Percentiles rank a stretch among this genome's conserved stretches.
phyloP scores from a whole-genome alignment of 2,329 filamentous ascomycete genomes.

The Apiospora hydei region DNA sequence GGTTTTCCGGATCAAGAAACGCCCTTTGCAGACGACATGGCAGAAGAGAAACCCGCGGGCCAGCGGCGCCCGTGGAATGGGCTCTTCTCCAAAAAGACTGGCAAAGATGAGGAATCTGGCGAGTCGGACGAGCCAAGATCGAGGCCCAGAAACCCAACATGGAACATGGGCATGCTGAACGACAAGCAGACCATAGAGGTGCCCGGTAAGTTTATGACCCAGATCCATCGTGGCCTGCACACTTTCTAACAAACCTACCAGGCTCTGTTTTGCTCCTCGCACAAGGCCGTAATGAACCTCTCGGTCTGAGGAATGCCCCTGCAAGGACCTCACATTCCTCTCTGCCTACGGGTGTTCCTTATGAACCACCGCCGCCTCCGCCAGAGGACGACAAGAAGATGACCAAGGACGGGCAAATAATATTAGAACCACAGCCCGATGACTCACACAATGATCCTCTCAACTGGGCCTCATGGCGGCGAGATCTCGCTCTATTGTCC shows the following conservation, averaged over 20 bases:
- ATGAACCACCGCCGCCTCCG: constrained; percentile 42
- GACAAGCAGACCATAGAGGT: constrained; percentile 85
- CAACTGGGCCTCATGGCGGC: constrained; percentile 86
- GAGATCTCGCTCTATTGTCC: constrained; percentile 80
- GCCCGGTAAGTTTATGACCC: constrained; percentile 65
- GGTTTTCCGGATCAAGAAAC: background rate
- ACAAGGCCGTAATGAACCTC: constrained; percentile 62
- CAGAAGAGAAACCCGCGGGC: constrained; percentile 27
- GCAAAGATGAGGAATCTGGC: constrained; percentile 24
- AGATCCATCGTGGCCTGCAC: background rate
- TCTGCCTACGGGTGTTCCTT: constrained; percentile 54
- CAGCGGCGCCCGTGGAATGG: constrained; percentile 31
- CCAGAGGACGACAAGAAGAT: constrained; percentile 67
- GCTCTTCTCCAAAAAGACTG: constrained; percentile 31
- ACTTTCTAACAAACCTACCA: constrained; percentile 38
- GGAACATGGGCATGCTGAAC: constrained; percentile 82
- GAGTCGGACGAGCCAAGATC: constrained; percentile 26
- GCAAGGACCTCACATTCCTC: constrained; percentile 66
- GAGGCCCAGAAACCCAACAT: constrained; percentile 41
- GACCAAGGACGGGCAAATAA: constrained; percentile 82
- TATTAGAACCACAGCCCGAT: constrained; percentile 90
- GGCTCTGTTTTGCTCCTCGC: constrained; percentile 66
- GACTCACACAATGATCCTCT: constrained; percentile 90
- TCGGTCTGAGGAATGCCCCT: constrained; percentile 64
- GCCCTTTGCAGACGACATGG: constrained; percentile 30